phyloP scores from a whole-genome alignment of 768 basidiomycete genomes.

The Rhodosporidiobolus odoratus region DNA sequence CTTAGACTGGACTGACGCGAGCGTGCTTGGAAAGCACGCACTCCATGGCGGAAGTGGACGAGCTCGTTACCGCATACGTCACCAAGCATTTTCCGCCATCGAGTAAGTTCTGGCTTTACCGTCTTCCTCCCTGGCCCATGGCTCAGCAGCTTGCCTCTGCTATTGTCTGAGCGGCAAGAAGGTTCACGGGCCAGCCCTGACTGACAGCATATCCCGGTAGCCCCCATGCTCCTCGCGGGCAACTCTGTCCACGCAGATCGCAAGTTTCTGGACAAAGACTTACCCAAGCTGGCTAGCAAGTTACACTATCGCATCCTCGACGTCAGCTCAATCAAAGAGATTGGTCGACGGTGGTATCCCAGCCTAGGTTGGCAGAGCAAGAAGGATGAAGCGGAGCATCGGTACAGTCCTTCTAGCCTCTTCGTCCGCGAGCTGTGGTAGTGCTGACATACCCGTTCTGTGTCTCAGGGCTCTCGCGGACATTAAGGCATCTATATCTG shows the following conservation, averaged over 20 bases:
- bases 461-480: slow-evolving; percentile 23
- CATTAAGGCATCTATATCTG: slow-evolving; percentile 33
- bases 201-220: slow-evolving; percentile 27
- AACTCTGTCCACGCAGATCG: slow-evolving; percentile 38
- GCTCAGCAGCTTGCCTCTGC: too few relatives aligned
- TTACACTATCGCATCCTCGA: slow-evolving; percentile 49
- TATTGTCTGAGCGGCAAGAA: too few relatives aligned
- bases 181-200: too few relatives aligned
- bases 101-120: not conserved
- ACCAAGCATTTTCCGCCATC: slow-evolving; percentile 44
- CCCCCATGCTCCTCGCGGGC: slow-evolving; percentile 23
- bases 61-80: slow-evolving; percentile 45
- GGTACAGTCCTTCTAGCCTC: not conserved
- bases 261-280: slow-evolving; percentile 40
- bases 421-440: not conserved
- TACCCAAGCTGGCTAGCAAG: slow-evolving; percentile 45
- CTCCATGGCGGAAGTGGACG: slow-evolving; percentile 44
- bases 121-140: not conserved
- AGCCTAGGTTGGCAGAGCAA: not conserved
- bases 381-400: slow-evolving; percentile 34
- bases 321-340: slow-evolving; percentile 42
- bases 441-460: not conserved
- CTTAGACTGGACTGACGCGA: slow-evolving; percentile 45
- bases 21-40: slow-evolving; percentile 45
- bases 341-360: slow-evolving; percentile 47